These are phyloP conservation scores for Cicer arietinum DNA, from an alignment of 306 rosid species.

Conservation along the genomic window DNA sequence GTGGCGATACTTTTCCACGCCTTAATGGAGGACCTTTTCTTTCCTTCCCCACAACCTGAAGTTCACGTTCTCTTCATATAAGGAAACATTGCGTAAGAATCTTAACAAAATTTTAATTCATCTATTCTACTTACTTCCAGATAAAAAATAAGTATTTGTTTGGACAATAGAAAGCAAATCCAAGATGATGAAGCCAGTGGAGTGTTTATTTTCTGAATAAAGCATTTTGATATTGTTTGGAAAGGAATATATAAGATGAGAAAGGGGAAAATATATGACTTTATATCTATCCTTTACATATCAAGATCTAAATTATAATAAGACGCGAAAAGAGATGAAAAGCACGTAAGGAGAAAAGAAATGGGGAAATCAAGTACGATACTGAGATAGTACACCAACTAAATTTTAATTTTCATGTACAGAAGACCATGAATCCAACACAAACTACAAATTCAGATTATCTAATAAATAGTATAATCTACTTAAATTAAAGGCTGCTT, in stretches of 20 bases:
- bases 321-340: not conserved
- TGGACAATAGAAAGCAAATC: slow-evolving; percentile 33
- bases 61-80: slow-evolving; percentile 72
- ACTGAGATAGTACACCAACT: not conserved
- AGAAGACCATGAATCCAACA: not conserved
- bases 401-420: too few relatives aligned
- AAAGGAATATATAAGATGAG: not conserved
- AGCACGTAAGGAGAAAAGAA: slow-evolving; percentile 20
- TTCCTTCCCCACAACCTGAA: slow-evolving; percentile 50
- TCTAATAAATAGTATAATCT: not conserved
- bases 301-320: slow-evolving; percentile 20
- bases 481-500: not conserved
- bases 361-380: not conserved
- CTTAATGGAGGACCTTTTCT: slow-evolving; percentile 67
- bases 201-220: slow-evolving; percentile 25
- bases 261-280: slow-evolving; percentile 23
- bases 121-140: slow-evolving; percentile 21
- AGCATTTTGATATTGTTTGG: slow-evolving; percentile 23
- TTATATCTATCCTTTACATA: not conserved
- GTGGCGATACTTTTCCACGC: slow-evolving; percentile 82
- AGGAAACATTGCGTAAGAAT: slow-evolving; percentile 34
- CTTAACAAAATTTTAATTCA: slow-evolving; percentile 22
- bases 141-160: slow-evolving; percentile 7
- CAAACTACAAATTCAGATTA: slow-evolving; percentile 3
- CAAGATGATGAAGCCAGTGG: slow-evolving; percentile 19